A percentile compares a stretch with the other conserved stretches of the same genome.
Evolutionary conservation across 257 asterid species (phyloP).

Genomic region (Plantago elongata): DNA sequence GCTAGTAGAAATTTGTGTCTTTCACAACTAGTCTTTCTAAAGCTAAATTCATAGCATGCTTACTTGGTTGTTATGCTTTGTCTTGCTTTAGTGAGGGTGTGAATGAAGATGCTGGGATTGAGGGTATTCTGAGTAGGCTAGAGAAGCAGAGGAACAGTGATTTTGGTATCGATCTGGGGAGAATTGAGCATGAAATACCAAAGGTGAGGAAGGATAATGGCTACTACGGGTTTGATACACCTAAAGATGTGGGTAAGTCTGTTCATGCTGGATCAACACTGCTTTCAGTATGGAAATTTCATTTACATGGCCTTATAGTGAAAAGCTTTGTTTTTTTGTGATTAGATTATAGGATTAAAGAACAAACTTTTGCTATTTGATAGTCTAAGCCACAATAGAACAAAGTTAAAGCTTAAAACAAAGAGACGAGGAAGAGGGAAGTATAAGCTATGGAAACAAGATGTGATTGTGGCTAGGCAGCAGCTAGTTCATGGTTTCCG

Average conservation of each 20-base stretch:
- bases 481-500: constrained; percentile 9
- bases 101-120: constrained; percentile 53
- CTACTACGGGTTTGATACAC: constrained; percentile 25
- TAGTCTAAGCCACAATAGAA: no score
- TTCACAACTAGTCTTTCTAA: not conserved
- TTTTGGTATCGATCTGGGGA: constrained; percentile 40
- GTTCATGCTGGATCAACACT: not conserved
- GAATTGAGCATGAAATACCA: constrained; percentile 28
- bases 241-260: constrained; percentile 24
- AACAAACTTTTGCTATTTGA: no score
- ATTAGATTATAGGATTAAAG: no score
- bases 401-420: not conserved
- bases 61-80: no score
- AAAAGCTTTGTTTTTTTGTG: no score
- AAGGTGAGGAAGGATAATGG: constrained; percentile 30
- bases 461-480: constrained; percentile 4
- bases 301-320: constrained; percentile 3
- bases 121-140: constrained; percentile 73
- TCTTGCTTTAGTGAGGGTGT: constrained; percentile 47
- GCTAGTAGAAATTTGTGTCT: not conserved
- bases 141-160: constrained; percentile 67
- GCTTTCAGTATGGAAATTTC: not conserved
- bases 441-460: not conserved
- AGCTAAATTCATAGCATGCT: constrained; percentile 7
- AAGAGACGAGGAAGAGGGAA: not conserved